phyloP scores from a whole-genome alignment of 1,284 basidiomycete species.

The Malassezia japonica region DNA sequence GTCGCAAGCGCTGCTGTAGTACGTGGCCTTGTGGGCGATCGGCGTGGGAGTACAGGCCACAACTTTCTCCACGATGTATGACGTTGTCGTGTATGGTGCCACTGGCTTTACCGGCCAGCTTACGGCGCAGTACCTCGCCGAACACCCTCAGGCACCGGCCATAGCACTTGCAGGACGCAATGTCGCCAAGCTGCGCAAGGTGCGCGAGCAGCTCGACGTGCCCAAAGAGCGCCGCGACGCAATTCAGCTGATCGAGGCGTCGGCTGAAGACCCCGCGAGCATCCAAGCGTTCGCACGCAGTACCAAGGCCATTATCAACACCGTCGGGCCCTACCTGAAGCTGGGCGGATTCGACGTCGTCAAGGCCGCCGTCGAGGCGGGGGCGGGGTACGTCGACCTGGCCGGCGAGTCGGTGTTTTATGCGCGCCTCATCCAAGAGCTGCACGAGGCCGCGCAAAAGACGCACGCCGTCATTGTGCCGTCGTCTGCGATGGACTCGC shows the following conservation, averaged over 20 bases:
- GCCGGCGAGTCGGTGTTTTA: constrained; percentile 53
- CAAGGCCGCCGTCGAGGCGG: constrained; percentile 54
- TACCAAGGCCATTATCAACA: constrained; percentile 27
- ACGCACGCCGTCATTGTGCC: constrained; percentile 62
- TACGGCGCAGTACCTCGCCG: constrained; percentile 25
- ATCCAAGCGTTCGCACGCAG: constrained; percentile 21
- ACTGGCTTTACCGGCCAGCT: constrained; percentile 41
- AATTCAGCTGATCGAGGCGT: constrained; percentile 26
- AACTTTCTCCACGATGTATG: neutral
- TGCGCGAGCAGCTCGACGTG: constrained; percentile 18
- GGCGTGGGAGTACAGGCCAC: too few relatives aligned
- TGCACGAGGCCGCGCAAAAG: constrained; percentile 60
- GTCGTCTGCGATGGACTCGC: constrained; percentile 60
- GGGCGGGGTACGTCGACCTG: constrained; percentile 61
- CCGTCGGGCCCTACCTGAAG: constrained; percentile 31
- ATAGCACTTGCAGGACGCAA: constrained; percentile 39
- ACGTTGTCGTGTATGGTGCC: constrained; percentile 4
- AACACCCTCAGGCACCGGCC: constrained; percentile 20
- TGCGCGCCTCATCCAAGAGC: constrained; percentile 54
- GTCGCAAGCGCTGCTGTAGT: too few relatives aligned
- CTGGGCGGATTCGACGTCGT: constrained; percentile 37
- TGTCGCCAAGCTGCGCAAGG: constrained; percentile 19
- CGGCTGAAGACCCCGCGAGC: constrained; percentile 19
- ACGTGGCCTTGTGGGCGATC: too few relatives aligned
- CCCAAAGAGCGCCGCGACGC: constrained; percentile 12